Evolutionary conservation across 2,329 filamentous ascomycete genomes (phyloP), one percentile per base, ranked within the genome.

Genomic region (Sclerotinia subarctica): DNA sequence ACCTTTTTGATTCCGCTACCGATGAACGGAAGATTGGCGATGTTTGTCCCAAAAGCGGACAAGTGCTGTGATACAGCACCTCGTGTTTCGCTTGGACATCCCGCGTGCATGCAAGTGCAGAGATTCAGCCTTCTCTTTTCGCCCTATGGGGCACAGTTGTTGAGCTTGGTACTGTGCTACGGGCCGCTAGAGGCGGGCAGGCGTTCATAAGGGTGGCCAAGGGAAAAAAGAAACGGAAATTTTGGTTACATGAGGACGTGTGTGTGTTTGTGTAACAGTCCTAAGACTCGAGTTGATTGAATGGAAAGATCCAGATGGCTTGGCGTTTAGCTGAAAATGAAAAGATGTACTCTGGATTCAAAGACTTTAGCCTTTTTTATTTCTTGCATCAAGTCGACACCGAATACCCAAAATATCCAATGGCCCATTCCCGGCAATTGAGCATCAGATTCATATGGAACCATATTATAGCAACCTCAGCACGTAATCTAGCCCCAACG

Each of bases 41-140:
- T 47, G 46, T 51, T 51, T n/a, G 19, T 63, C 32, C 59, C 46
- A 51, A 51, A 51, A 51, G n/a, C 32, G 46, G 59, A 63, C 38
- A 63, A 42, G 59, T 63, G 46, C 38, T 21, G 46, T 63, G 32
- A 63, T 38, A 63, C 59, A 49, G 51, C 47, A 51, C 59, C 59
- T 63, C 64, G 52, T 66, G 52, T 66, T 66, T 66, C 63, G 52
- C 63, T 66, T 66, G 52, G 26, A 49, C 42, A 49, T 62, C 35
- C 44, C 56, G 54, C 44, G 32, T 38, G n/a, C n/a, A 44, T 62
- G 29, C 32, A 49, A 38, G 52, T 19, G 52, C 29, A 54, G 44
- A 59, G 56, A 62, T 67, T 67, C 65, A 67, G 65, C 65, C 65
- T 60, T 66, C 64, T 66, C 60, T 42, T 65, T 53, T 67, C 65